These are phyloP conservation scores for Prunus davidiana DNA, from an alignment of 306 rosid genomes.

Conservation along the genomic window DNA sequence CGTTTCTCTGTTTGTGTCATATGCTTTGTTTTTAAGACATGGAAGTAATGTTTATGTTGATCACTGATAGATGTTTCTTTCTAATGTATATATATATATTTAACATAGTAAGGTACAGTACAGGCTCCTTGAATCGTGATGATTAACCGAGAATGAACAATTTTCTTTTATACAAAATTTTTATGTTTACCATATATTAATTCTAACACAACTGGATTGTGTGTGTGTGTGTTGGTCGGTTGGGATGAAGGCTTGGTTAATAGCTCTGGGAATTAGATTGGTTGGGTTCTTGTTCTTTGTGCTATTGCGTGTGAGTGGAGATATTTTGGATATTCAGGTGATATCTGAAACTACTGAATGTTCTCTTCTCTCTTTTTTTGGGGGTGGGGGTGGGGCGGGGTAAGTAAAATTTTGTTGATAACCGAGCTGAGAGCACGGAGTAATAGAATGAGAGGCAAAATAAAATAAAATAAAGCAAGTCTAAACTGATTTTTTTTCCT, in stretches of 20 bases:
- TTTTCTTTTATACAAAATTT: background rate
- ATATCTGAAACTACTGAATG: background rate
- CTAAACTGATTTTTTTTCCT: no score
- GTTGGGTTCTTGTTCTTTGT: background rate
- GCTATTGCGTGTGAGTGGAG: background rate
- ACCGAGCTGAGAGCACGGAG: background rate
- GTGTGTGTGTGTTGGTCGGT: background rate
- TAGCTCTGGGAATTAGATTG: background rate
- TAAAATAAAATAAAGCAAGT: background rate
- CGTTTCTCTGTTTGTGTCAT: background rate
- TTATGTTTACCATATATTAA: background rate
- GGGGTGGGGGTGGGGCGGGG: background rate
- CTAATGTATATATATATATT: background rate
- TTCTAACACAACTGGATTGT: background rate
- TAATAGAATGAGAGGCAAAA: background rate
- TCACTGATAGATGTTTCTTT: background rate
- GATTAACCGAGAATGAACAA: background rate
- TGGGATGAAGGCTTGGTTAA: background rate
- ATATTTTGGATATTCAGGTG: background rate
- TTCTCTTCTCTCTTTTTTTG: background rate
- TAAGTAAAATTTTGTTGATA: background rate
- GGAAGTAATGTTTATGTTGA: background rate
- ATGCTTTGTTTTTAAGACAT: background rate
- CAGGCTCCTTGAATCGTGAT: background rate
- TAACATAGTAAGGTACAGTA: background rate